Evolutionary conservation across 345 rosid genomes (phyloP).

Genomic region (Euphorbia tirucalli): DNA sequence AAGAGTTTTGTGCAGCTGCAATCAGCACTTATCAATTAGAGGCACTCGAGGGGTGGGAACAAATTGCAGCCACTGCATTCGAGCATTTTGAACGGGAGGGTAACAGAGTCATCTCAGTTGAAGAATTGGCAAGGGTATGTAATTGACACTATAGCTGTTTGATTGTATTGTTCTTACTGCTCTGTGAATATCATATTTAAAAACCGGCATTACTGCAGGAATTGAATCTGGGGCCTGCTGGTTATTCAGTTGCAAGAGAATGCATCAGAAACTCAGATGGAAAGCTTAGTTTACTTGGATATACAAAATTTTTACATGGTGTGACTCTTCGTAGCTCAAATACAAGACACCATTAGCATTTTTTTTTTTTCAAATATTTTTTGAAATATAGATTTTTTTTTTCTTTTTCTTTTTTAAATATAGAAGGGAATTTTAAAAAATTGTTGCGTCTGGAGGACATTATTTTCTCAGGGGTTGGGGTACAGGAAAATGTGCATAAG

Average conservation of each 20-base stretch:
- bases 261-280: slow-evolving; percentile 84
- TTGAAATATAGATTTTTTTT: slow-evolving; percentile 4
- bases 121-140: slow-evolving; percentile 73
- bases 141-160: not conserved
- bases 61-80: slow-evolving; percentile 61
- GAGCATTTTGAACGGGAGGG: slow-evolving; percentile 85
- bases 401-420: not conserved
- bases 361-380: slow-evolving; percentile 11
- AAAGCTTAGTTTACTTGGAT: slow-evolving; percentile 77
- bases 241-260: slow-evolving; percentile 63
- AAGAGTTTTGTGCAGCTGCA: slow-evolving; percentile 95
- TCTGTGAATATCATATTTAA: not conserved
- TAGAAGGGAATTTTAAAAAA: slow-evolving; percentile 1
- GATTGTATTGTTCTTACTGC: not conserved
- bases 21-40: slow-evolving; percentile 80
- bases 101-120: slow-evolving; percentile 67
- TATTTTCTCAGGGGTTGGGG: slow-evolving; percentile 15
- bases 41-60: slow-evolving; percentile 86
- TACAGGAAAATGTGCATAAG: slow-evolving; percentile 21
- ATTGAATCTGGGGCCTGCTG: slow-evolving; percentile 78
- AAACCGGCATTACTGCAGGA: slow-evolving; percentile 43
- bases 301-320: slow-evolving; percentile 79
- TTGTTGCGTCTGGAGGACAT: slow-evolving; percentile 18
- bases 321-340: slow-evolving; percentile 72
- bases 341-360: slow-evolving; percentile 61